These are phyloP conservation scores for Entelexis sorbosivorans DNA, from an alignment of 1,139 yeast species.

Conservation along the genomic window DNA sequence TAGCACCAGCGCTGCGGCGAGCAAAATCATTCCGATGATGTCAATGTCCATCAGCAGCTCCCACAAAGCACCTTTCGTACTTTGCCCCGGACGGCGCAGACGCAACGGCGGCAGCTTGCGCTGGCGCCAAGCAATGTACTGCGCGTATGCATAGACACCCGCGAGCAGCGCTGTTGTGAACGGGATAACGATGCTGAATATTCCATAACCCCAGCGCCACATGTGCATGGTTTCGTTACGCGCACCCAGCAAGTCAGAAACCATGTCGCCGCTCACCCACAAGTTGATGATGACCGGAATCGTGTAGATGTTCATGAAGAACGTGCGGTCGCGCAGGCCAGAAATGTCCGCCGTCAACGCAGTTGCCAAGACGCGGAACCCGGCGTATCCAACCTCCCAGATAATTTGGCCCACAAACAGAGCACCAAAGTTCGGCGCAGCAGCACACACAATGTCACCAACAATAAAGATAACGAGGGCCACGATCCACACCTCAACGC, in stretches of 20 bases:
- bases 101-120: constrained; percentile 7
- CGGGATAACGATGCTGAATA: constrained; percentile 72
- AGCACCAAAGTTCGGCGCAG: constrained; percentile 51
- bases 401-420: constrained; percentile 69
- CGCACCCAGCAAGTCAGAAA: background rate
- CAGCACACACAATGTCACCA: constrained; percentile 61
- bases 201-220: constrained; percentile 68
- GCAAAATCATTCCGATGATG: constrained; percentile 41
- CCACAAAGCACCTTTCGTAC: background rate
- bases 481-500: constrained; percentile 45
- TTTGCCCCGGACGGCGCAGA: constrained; percentile 3
- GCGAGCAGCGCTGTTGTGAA: constrained; percentile 17
- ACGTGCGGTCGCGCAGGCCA: constrained; percentile 56
- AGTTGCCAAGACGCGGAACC: constrained; percentile 46
- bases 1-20: constrained; percentile 44
- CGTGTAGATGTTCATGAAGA: constrained; percentile 51
- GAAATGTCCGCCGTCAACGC: constrained; percentile 57
- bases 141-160: constrained; percentile 8
- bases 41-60: constrained; percentile 42
- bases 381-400: constrained; percentile 61
- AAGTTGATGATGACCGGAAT: constrained; percentile 64
- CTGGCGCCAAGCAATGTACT: constrained; percentile 4
- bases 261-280: constrained; percentile 52
- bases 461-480: constrained; percentile 51
- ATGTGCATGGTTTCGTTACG: background rate